Base-by-base conservation (phyloP, 1,139 yeast genomes). In the Eremothecium cymbalariae region DNA sequence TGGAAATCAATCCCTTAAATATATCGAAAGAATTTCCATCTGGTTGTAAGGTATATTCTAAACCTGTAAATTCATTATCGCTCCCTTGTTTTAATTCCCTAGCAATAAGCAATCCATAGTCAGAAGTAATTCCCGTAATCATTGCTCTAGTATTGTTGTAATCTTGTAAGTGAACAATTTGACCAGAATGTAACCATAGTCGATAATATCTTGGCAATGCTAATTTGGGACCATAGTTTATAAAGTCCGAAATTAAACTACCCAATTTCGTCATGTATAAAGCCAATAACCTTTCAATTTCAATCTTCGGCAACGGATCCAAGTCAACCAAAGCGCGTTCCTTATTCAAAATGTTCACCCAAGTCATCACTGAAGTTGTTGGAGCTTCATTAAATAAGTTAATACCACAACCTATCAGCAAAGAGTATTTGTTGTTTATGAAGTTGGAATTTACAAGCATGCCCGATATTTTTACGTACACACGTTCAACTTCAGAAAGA, bases 11-110 rank as follows among this genome's bases (percentile, higher is more conserved):
- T 0, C 98, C 97, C 49, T 73, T 81, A 64, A 90, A 81, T 67
- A 93, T 88, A 55, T 93, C 98, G 54, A 93, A 93, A 2, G 96
- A 84, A 56, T 93, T 93, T 0, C 98, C 98, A 56, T 93, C 98
- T 0, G 99, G 98, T 55, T 86, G 97, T 32, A 93, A 63, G 48
- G 84, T 81, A 46, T 70, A 76, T 3, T 55, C 60, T 25, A 65
- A 68, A 1, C 84, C 81, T 3, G 75, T 72, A 9, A 63, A 62
- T 13, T 48, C 51, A 25, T 67, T 67, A 13, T 59, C 51, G 6
- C 59, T 45, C 3, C 57, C 57, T 4, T 45, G 36, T 30, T 65
- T 67, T 6, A 75, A 59, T 46, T 83, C 95, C 40, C 74, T 75
- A 2, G 84, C 98, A 16, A 78, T 61, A 39, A 93, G 62, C 59